Conservation (phyloP, 1,139 yeast genomes). For the Lodderomyces margitis region DNA sequence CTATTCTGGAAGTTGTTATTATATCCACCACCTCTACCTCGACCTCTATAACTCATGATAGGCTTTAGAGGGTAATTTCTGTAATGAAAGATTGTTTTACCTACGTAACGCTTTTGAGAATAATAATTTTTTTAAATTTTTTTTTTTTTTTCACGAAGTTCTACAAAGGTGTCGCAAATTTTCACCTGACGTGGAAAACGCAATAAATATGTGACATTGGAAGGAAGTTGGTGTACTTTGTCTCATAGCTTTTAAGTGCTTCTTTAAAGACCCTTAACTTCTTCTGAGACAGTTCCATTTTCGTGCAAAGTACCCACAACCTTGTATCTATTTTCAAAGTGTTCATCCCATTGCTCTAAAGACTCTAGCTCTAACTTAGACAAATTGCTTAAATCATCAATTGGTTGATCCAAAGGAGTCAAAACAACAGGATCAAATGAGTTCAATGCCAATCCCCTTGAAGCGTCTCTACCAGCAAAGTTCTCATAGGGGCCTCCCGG, state of each 20-base stretch:
- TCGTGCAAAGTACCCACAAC: constrained; percentile 57
- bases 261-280: constrained; percentile 5
- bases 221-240: too few species aligned
- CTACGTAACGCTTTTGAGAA: too few species aligned
- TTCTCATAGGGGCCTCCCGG: constrained; percentile 96
- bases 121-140: too few species aligned
- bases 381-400: constrained; percentile 68
- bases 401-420: constrained; percentile 62
- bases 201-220: background rate
- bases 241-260: background rate
- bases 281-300: constrained; percentile 13
- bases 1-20: constrained; percentile 17
- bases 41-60: constrained; percentile 36
- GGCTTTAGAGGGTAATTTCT: background rate
- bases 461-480: constrained; percentile 96
- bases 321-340: constrained; percentile 76
- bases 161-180: background rate
- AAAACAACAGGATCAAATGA: constrained; percentile 71
- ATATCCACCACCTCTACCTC: constrained; percentile 46
- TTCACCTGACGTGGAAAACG: background rate
- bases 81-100: too few species aligned
- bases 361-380: constrained; percentile 61
- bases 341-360: constrained; percentile 81
- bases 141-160: background rate
- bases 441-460: constrained; percentile 87